A percentile compares a stretch with the other conserved stretches of the same genome.
Conservation (phyloP, 495 filamentous ascomycete species). For the Hypoxylon rickii region DNA sequence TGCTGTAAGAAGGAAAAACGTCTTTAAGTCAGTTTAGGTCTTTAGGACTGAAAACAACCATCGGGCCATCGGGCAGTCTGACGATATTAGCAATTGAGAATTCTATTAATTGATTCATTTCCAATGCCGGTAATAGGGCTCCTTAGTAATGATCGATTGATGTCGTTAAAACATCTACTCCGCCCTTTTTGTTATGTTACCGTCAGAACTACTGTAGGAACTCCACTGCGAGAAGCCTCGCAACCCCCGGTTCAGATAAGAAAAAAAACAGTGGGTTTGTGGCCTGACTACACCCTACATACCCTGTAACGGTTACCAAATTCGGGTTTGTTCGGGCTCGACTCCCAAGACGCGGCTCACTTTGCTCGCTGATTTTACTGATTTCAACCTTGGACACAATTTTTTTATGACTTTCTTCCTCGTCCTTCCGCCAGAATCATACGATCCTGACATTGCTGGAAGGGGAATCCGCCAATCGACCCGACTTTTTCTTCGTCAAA, state of each 20-base stretch:
- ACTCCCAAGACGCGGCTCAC: slow-evolving; percentile 21
- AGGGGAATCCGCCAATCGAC: slow-evolving; percentile 22
- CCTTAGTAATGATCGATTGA: slow-evolving; percentile 25
- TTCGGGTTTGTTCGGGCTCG: slow-evolving; percentile 32
- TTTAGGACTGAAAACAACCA: no score
- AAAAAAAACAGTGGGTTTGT: slow-evolving; percentile 34
- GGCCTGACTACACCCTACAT: slow-evolving; percentile 34
- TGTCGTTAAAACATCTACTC: slow-evolving; percentile 9
- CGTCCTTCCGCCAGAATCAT: slow-evolving; percentile 28
- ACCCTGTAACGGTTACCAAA: slow-evolving; percentile 32
- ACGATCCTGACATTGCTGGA: slow-evolving; percentile 29
- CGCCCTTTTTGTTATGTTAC: no score
- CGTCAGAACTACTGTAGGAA: no score
- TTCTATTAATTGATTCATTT: no score
- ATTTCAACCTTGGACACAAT: slow-evolving; percentile 12
- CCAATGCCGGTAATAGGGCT: slow-evolving; percentile 19
- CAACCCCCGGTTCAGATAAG: slow-evolving; percentile 2
- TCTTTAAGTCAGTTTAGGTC: no score
- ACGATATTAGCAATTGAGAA: no score
- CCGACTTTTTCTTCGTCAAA: slow-evolving; percentile 25
- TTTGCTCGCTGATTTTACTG: background rate
- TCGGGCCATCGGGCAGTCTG: no score
- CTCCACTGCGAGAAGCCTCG: slow-evolving; percentile 30
- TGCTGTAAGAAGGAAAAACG: no score
- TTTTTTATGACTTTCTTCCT: slow-evolving; percentile 14